A percentile compares a stretch with the other conserved stretches of the same genome.
These are phyloP conservation scores for Verbascum thapsus DNA, from an alignment of 257 asterid species.

Conservation along the genomic window DNA sequence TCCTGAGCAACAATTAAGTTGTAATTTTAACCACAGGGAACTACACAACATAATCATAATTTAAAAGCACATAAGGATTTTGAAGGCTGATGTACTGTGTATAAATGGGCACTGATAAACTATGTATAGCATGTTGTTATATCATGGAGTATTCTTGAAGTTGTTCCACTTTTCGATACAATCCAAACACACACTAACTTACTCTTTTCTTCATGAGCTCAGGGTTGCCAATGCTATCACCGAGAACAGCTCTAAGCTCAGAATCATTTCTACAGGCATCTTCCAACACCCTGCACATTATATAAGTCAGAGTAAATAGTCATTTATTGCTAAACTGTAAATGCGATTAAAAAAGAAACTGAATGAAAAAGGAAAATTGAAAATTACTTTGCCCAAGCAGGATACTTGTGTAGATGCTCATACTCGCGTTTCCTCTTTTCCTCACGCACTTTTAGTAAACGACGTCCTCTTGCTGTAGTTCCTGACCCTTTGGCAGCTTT, in stretches of 20 bases:
- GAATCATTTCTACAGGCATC: constrained; percentile 84
- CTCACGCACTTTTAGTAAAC: constrained; percentile 82
- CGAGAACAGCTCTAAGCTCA: constrained; percentile 90
- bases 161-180: neutral
- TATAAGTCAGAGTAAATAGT: constrained; percentile 23
- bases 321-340: neutral
- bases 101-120: neutral
- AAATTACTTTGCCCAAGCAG: constrained; percentile 92
- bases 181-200: constrained; percentile 24
- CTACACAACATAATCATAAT: neutral
- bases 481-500: constrained; percentile 76
- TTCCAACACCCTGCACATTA: constrained; percentile 71
- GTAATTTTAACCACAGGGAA: neutral
- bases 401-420: constrained; percentile 70
- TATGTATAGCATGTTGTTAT: neutral
- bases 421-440: constrained; percentile 85
- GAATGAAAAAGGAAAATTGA: constrained; percentile 17
- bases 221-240: constrained; percentile 92
- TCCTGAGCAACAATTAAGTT: neutral
- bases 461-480: constrained; percentile 86
- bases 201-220: constrained; percentile 90
- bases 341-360: neutral
- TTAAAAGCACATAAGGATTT: constrained; percentile 8
- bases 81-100: neutral
- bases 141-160: neutral